Conservation (phyloP, 441 rosid species). For the Populus hybrid region DNA sequence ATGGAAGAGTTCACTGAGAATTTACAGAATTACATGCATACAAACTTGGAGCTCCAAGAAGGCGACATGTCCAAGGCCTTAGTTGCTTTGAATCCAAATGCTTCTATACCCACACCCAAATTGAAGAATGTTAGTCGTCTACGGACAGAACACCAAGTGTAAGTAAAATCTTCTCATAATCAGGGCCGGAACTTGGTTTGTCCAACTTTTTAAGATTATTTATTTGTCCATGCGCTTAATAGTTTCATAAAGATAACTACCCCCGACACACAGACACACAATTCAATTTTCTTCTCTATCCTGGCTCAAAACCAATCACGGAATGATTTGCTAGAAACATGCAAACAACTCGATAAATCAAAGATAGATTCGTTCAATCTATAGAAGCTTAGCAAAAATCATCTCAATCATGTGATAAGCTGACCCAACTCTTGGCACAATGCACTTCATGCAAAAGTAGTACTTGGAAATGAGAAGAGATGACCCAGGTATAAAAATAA, state of each 20-base stretch:
- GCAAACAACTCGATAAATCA: slow-evolving; percentile 7
- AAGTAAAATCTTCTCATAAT: slow-evolving; percentile 37
- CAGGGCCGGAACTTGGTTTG: not conserved
- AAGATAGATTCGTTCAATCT: slow-evolving; percentile 3
- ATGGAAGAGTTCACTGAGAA: slow-evolving; percentile 58
- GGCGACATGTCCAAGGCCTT: slow-evolving; percentile 83
- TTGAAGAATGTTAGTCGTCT: slow-evolving; percentile 78
- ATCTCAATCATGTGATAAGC: not conserved
- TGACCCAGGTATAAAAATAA: not conserved
- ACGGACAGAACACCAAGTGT: slow-evolving; percentile 98
- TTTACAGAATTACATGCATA: slow-evolving; percentile 64
- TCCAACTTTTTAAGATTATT: not conserved
- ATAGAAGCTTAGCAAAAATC: slow-evolving; percentile 1
- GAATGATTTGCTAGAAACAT: not conserved
- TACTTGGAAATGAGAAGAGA: not conserved
- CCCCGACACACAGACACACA: not conserved
- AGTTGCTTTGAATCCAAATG: slow-evolving; percentile 74
- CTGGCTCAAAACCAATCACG: not conserved
- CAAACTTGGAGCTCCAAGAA: slow-evolving; percentile 73
- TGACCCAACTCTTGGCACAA: not conserved
- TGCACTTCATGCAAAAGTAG: not conserved
- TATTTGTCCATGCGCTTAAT: not conserved
- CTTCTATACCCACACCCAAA: slow-evolving; percentile 73
- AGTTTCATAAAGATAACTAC: not conserved
- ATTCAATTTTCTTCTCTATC: not conserved